Evolutionary conservation across 2,329 filamentous ascomycete genomes (phyloP).

Genomic region (Chaetomium olivaceum): DNA sequence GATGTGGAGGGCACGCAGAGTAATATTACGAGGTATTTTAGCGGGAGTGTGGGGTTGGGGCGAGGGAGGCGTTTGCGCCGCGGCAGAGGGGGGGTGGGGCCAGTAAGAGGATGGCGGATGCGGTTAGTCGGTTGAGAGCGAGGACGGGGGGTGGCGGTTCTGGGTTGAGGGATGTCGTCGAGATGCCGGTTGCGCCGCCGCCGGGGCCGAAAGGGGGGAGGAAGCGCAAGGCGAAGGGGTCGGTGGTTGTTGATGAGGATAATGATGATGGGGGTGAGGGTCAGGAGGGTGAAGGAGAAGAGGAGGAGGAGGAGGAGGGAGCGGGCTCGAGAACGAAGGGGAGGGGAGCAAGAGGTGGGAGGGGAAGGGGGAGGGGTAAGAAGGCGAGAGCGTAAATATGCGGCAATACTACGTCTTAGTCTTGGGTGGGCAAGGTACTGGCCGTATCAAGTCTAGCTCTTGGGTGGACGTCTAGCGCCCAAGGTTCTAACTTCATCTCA

Average conservation of each 20-base stretch:
- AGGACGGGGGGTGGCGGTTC: conserved; percentile 21
- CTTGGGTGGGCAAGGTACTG: background rate
- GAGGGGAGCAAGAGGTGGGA: conserved; percentile 33
- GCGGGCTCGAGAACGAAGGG: background rate
- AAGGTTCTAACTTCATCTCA: background rate
- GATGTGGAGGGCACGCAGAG: conserved; percentile 88
- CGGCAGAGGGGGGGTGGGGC: conserved; percentile 30
- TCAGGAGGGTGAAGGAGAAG: conserved; percentile 15
- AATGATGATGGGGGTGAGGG: conserved; percentile 11
- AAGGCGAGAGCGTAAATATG: conserved; percentile 31
- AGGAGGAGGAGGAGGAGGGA: conserved; percentile 18
- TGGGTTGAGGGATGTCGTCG: conserved; percentile 19
- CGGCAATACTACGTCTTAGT: background rate
- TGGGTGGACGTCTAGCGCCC: background rate
- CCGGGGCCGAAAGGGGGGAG: conserved; percentile 30
- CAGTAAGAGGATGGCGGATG: conserved; percentile 39
- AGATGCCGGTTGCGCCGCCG: conserved; percentile 28
- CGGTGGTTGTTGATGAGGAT: conserved; percentile 17
- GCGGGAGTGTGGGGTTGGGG: conserved; percentile 58
- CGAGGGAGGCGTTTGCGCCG: conserved; percentile 35
- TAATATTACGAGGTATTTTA: conserved; percentile 94
- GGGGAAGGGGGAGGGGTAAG: conserved; percentile 30
- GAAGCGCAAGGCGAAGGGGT: conserved; percentile 39
- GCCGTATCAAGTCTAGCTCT: background rate
- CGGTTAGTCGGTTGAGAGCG: conserved; percentile 37